phyloP scores from a whole-genome alignment of 106 monocot species.

The Apostasia shenzhenica region DNA sequence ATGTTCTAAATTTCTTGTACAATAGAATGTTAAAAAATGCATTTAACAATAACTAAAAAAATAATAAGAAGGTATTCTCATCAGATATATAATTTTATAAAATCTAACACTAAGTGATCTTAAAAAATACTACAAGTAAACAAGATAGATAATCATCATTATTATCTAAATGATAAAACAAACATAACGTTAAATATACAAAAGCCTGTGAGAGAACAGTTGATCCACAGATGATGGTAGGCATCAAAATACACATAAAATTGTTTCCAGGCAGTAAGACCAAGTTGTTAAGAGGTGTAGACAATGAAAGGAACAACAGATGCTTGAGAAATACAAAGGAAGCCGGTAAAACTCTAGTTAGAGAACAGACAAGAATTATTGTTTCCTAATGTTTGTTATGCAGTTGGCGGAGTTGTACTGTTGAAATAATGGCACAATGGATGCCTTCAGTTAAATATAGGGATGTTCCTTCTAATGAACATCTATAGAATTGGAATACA shows the following conservation, averaged over 20 bases:
- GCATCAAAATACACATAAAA: not conserved
- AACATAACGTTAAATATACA: not conserved
- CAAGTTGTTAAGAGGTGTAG: not conserved
- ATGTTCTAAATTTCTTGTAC: no score
- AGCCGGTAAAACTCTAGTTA: not conserved
- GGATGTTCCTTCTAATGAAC: not conserved
- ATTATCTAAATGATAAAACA: no score
- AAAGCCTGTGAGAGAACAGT: not conserved
- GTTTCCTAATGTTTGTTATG: no score
- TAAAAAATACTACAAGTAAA: no score
- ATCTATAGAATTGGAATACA: not conserved
- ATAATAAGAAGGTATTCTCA: no score
- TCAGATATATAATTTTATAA: no score
- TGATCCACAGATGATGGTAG: not conserved
- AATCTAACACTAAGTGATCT: no score
- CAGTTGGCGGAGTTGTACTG: no score
- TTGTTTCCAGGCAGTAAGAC: not conserved
- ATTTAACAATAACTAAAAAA: no score
- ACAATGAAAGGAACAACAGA: constrained; percentile 1
- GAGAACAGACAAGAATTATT: not conserved
- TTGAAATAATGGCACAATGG: not conserved
- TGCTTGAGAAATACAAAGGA: not conserved
- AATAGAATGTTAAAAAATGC: no score
- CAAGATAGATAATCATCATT: no score
- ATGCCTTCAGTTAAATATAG: not conserved